Conservation (phyloP, 768 basidiomycete genomes). For the Boletus subcaerulescens region DNA sequence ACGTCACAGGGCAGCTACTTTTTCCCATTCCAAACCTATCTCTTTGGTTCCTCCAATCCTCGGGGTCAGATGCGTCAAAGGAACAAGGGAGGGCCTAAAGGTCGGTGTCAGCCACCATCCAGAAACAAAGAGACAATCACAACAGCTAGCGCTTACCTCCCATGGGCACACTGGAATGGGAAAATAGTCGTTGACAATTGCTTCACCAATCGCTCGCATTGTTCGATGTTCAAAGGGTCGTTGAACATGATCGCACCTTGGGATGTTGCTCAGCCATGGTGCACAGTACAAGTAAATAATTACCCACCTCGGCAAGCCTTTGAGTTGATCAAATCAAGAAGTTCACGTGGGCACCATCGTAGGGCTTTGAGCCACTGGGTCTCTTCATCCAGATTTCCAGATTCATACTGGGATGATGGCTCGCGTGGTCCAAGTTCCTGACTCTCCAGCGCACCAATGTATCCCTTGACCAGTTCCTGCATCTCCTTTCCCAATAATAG, state of each 20-base stretch:
- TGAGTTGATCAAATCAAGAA: constrained; percentile 86
- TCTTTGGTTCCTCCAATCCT: constrained; percentile 10
- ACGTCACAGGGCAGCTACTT: constrained; percentile 17
- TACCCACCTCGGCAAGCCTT: constrained; percentile 89
- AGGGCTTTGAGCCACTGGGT: constrained; percentile 65
- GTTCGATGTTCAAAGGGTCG: constrained; percentile 62
- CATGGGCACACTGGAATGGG: constrained; percentile 97
- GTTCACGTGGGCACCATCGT: constrained; percentile 76
- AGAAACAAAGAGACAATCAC: background rate
- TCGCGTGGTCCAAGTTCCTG: constrained; percentile 35
- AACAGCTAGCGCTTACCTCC: constrained; percentile 57
- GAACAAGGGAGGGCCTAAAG: constrained; percentile 53
- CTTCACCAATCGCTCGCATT: constrained; percentile 67
- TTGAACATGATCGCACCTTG: constrained; percentile 98
- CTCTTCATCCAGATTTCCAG: constrained; percentile 17
- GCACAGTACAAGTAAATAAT: background rate
- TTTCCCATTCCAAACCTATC: constrained; percentile 25
- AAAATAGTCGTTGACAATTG: constrained; percentile 70
- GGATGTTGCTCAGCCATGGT: constrained; percentile 2
- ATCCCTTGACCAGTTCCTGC: constrained; percentile 70
- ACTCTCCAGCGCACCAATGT: constrained; percentile 58
- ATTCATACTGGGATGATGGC: constrained; percentile 8
- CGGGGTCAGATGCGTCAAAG: constrained; percentile 36
- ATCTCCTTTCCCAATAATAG: constrained; percentile 69
- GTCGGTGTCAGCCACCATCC: background rate